These are phyloP conservation scores for Alnus glutinosa DNA, from an alignment of 306 rosid species.

Conservation along the genomic window DNA sequence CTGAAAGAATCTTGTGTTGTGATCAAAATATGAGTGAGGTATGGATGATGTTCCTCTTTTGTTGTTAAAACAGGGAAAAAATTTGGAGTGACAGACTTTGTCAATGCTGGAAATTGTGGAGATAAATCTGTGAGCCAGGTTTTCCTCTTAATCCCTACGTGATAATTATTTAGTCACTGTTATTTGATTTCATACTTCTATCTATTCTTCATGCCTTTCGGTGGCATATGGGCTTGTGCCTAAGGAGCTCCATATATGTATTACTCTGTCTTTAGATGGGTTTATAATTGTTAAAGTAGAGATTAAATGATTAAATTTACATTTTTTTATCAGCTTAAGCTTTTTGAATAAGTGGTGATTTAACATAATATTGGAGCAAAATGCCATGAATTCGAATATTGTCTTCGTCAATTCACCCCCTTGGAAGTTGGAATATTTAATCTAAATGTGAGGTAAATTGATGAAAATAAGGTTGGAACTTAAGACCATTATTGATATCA, in stretches of 20 bases:
- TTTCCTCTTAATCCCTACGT: neutral
- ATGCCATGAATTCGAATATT: too few relatives aligned
- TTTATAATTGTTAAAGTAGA: too few relatives aligned
- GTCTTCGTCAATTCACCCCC: too few relatives aligned
- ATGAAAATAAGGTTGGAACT: too few relatives aligned
- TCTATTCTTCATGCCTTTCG: neutral
- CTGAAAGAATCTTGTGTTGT: neutral
- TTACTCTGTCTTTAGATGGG: neutral
- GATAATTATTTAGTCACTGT: too few relatives aligned
- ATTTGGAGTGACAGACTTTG: slow-evolving; percentile 75
- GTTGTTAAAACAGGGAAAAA: slow-evolving; percentile 56
- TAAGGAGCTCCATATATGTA: neutral
- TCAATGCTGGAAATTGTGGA: slow-evolving; percentile 44
- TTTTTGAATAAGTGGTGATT: too few relatives aligned
- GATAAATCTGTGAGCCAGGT: slow-evolving; percentile 80
- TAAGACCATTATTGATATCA: too few relatives aligned
- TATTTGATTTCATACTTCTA: neutral
- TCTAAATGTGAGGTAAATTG: too few relatives aligned
- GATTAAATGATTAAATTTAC: too few relatives aligned
- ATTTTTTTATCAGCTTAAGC: too few relatives aligned
- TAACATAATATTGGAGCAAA: too few relatives aligned
- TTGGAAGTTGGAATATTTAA: too few relatives aligned
- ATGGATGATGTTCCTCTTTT: neutral
- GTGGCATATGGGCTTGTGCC: neutral
- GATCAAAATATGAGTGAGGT: neutral